These are phyloP conservation scores for Aspergillus diversus DNA, from an alignment of 495 filamentous ascomycete genomes.

Conservation along the genomic window DNA sequence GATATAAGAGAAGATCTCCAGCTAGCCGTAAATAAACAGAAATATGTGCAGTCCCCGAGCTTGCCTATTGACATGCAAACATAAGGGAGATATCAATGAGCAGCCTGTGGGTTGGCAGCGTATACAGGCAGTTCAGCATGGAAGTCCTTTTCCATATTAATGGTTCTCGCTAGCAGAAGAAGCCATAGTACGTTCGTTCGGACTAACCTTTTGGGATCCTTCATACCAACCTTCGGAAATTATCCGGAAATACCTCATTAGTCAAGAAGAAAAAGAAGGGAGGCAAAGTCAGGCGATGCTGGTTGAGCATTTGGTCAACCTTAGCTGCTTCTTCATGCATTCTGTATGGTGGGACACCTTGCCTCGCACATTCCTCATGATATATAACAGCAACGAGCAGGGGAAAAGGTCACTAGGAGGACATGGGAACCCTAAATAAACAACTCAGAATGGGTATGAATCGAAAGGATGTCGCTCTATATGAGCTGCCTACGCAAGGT, in stretches of 20 bases:
- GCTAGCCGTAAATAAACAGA: constrained; percentile 13
- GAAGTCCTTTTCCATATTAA: constrained; percentile 16
- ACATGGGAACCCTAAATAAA: neutral
- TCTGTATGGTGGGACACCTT: constrained; percentile 23
- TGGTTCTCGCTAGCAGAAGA: constrained; percentile 7
- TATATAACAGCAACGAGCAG: neutral
- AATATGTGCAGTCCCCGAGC: constrained; percentile 18
- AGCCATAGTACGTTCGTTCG: constrained; percentile 15
- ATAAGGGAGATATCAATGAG: constrained; percentile 16
- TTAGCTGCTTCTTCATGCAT: constrained; percentile 22
- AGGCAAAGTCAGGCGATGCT: constrained; percentile 26
- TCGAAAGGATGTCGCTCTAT: no score
- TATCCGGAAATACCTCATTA: constrained; percentile 22
- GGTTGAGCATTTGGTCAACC: constrained; percentile 11
- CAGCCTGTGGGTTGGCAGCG: constrained; percentile 15
- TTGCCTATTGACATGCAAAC: constrained; percentile 22
- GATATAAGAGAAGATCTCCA: constrained; percentile 1
- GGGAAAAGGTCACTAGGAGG: neutral
- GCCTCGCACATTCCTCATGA: constrained; percentile 26
- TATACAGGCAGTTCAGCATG: constrained; percentile 12
- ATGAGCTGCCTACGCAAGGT: no score
- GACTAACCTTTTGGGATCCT: constrained; percentile 18
- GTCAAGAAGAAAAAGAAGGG: constrained; percentile 10
- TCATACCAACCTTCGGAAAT: constrained; percentile 27
- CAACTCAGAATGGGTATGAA: neutral